Evolutionary conservation across 805 yeast genomes (phyloP).

Genomic region (Candida xyloterini): DNA sequence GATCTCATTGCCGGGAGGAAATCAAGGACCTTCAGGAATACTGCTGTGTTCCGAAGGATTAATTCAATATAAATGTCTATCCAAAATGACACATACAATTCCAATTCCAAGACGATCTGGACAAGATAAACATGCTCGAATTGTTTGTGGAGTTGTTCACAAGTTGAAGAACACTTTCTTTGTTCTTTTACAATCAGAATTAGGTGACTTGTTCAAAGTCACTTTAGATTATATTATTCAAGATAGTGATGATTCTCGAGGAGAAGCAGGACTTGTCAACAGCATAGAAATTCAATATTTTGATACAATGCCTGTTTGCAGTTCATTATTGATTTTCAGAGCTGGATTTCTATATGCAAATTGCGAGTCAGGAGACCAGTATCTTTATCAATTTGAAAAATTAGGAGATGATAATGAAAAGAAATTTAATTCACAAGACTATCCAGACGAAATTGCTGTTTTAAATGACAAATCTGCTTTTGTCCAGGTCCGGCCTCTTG

Average conservation of each 20-base stretch:
- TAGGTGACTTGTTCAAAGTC: conserved; percentile 76
- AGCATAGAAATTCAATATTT: conserved; percentile 60
- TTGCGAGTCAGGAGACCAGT: conserved; percentile 58
- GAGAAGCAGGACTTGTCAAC: conserved; percentile 35
- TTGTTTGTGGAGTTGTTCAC: conserved; percentile 63
- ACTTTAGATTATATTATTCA: conserved; percentile 44
- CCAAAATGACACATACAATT: conserved; percentile 35
- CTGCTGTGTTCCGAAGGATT: conserved; percentile 58
- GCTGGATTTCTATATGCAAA: conserved; percentile 76
- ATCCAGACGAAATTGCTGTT: conserved; percentile 34
- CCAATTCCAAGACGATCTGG: conserved; percentile 54
- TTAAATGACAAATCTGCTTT: conserved; percentile 21
- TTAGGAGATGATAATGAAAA: conserved; percentile 53
- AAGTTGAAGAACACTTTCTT: conserved; percentile 62
- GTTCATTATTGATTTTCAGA: conserved; percentile 56
- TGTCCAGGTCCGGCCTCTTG: conserved; percentile 38
- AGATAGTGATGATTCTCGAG: conserved; percentile 38
- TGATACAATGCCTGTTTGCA: conserved; percentile 67
- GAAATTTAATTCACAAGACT: conserved; percentile 32
- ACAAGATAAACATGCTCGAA: conserved; percentile 27
- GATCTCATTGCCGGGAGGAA: conserved; percentile 68
- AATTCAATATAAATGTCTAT: conserved; percentile 48
- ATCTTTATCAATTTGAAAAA: conserved; percentile 73
- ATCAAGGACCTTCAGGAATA: conserved; percentile 69
- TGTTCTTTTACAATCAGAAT: conserved; percentile 61